These are phyloP conservation scores for Septoria linicola DNA, from an alignment of 2,329 filamentous ascomycete species.

Conservation along the genomic window DNA sequence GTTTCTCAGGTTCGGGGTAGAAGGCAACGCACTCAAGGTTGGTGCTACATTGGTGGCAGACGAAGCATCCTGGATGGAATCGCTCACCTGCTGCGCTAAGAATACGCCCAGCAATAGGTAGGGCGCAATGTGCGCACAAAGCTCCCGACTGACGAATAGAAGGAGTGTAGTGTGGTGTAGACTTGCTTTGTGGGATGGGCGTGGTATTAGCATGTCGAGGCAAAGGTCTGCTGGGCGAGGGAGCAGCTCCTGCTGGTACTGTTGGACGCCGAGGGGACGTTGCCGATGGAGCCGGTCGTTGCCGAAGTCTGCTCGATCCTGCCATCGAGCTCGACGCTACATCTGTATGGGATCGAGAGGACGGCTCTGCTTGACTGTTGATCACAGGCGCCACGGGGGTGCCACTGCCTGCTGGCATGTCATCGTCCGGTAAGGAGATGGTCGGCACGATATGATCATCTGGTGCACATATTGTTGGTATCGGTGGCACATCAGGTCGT, in stretches of 20 bases:
- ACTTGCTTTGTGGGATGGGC: slow-evolving; percentile 34
- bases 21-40: slow-evolving; percentile 93
- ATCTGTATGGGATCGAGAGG: background rate
- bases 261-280: slow-evolving; percentile 31
- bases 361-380: slow-evolving; percentile 14
- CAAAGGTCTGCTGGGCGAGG: slow-evolving; percentile 38
- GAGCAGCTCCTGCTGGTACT: slow-evolving; percentile 44
- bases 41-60: slow-evolving; percentile 82
- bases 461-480: slow-evolving; percentile 56
- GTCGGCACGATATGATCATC: slow-evolving; percentile 39
- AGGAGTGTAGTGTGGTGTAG: slow-evolving; percentile 48
- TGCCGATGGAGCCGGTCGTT: slow-evolving; percentile 10
- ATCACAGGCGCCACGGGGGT: slow-evolving; percentile 29
- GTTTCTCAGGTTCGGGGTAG: slow-evolving; percentile 79
- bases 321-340: too few relatives aligned
- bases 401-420: slow-evolving; percentile 26
- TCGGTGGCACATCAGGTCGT: slow-evolving; percentile 17
- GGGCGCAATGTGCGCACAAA: slow-evolving; percentile 77
- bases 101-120: slow-evolving; percentile 85
- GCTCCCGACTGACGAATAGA: slow-evolving; percentile 59
- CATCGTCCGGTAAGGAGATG: slow-evolving; percentile 38
- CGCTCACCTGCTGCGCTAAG: slow-evolving; percentile 77
- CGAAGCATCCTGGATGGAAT: slow-evolving; percentile 92
- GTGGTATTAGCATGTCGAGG: slow-evolving; percentile 36
- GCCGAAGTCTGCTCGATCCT: slow-evolving; percentile 5